Evolutionary conservation across 805 yeast species (phyloP), one percentile per base, ranked within the genome.

Genomic region (Ogataea kodamae): DNA sequence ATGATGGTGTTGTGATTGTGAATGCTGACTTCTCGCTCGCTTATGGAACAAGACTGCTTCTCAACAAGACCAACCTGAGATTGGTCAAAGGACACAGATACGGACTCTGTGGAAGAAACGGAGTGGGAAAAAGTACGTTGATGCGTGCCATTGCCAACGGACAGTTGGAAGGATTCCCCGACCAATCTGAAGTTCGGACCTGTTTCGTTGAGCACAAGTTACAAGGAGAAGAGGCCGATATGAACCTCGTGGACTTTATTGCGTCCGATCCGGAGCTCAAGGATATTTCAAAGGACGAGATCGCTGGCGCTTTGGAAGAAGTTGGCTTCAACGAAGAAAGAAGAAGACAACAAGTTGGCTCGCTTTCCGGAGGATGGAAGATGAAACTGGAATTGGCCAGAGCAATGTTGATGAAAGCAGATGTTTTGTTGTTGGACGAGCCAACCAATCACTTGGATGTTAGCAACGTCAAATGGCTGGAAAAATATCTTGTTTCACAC

Each of bases 391-490:
- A 89, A 65, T 72, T 90, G 54, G 98, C 97, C n/a, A 81, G 97
- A 68, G 98, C 97, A 22, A 89, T 90, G 96, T 70, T 90, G 50
- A 85, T 88, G 87, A 87, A 81, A 63, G 98, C 97, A 21, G 98
- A 90, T 65, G 89, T 90, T 36, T 73, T 90, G 54, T 70, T 90
- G 50, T 73, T 90, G 56, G 98, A 90, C 65, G 98, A 90, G 76
- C 98, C 98, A 61, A 90, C 98, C 46, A 90, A 90, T 68, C 98
- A 90, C 68, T 77, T 90, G 74, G 98, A 92, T 69, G 96, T 87
- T 30, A 68, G 76, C 26, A 90, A 90, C 52, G 97, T 92, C 40
- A 76, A 81, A 57, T 90, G 98, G 98, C 71, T 90, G 48, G 81
- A 87, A 65, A 88, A 90, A 41, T 92, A 92, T 56, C 72, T 92